A percentile compares a stretch with the other conserved stretches of the same genome.
Evolutionary conservation across 2,329 filamentous ascomycete species (phyloP).

Genomic region (Cadophora sp.): DNA sequence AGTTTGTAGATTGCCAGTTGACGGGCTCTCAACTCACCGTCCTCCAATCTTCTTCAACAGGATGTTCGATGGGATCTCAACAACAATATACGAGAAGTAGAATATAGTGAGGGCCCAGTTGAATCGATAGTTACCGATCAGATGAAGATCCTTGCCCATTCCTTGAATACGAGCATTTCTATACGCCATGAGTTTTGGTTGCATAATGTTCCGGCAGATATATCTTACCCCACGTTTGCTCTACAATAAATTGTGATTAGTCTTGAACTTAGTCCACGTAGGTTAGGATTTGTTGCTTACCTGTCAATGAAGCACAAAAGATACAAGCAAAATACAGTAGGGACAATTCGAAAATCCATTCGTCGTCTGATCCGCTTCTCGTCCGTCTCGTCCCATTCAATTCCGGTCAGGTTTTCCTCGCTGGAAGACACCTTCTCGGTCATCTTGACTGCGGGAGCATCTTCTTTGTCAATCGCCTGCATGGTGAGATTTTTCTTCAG

Average conservation of each 20-base stretch:
- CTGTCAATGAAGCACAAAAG: constrained; percentile 34
- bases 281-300: constrained; percentile 5
- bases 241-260: background rate
- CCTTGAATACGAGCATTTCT: constrained; percentile 66
- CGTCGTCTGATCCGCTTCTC: constrained; percentile 27
- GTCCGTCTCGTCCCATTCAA: constrained; percentile 29
- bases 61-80: constrained; percentile 58
- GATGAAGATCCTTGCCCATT: constrained; percentile 64
- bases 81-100: constrained; percentile 66
- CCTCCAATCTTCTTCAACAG: constrained; percentile 37
- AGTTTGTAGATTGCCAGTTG: constrained; percentile 33
- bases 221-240: constrained; percentile 21
- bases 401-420: constrained; percentile 18
- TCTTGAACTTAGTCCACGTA: constrained; percentile 46
- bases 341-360: constrained; percentile 30
- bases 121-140: constrained; percentile 55
- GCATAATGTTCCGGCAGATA: background rate
- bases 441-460: constrained; percentile 4
- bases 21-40: constrained; percentile 47
- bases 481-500: constrained; percentile 13
- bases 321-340: constrained; percentile 28
- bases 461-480: constrained; percentile 24
- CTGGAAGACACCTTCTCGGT: constrained; percentile 23
- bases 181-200: background rate
- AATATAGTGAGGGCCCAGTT: constrained; percentile 67